Evolutionary conservation across 139 green algal species (phyloP).

Genomic region (Micractinium sp.): DNA sequence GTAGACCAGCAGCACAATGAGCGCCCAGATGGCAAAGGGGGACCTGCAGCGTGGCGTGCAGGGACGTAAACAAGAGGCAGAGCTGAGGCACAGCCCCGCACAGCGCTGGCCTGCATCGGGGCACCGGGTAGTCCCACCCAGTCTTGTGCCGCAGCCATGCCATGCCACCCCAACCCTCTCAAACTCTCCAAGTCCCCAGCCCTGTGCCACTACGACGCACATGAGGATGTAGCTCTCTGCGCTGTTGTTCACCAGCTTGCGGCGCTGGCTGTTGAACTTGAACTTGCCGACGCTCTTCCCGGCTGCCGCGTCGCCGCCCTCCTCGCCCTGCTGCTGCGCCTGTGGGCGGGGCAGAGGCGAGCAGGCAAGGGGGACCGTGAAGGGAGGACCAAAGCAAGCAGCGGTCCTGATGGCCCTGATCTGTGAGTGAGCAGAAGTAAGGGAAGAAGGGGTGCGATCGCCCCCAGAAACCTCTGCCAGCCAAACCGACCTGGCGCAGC

Average conservation of each 20-base stretch:
- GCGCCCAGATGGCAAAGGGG: neutral
- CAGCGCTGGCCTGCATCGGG: too few species aligned
- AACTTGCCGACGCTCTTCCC: neutral
- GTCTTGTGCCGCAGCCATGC: too few species aligned
- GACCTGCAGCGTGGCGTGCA: neutral
- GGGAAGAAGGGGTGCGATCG: too few species aligned
- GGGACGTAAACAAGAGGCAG: neutral
- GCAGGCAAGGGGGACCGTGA: neutral
- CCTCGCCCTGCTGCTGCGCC: neutral
- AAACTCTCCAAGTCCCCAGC: too few species aligned
- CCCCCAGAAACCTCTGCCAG: too few species aligned
- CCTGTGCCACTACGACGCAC: neutral
- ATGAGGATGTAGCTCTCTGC: neutral
- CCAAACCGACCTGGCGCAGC: neutral
- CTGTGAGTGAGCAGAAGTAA: too few species aligned
- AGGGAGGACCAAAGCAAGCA: too few species aligned
- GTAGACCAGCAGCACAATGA: neutral
- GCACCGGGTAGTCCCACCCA: too few species aligned
- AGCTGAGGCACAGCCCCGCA: neutral
- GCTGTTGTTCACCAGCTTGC: neutral
- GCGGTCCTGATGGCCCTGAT: too few species aligned
- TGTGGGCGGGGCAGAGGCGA: neutral
- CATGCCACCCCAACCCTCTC: too few species aligned
- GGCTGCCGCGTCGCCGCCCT: neutral
- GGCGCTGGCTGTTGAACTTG: neutral